phyloP scores from a whole-genome alignment of 768 basidiomycete species.

The Coprinellus aureogranulatus region DNA sequence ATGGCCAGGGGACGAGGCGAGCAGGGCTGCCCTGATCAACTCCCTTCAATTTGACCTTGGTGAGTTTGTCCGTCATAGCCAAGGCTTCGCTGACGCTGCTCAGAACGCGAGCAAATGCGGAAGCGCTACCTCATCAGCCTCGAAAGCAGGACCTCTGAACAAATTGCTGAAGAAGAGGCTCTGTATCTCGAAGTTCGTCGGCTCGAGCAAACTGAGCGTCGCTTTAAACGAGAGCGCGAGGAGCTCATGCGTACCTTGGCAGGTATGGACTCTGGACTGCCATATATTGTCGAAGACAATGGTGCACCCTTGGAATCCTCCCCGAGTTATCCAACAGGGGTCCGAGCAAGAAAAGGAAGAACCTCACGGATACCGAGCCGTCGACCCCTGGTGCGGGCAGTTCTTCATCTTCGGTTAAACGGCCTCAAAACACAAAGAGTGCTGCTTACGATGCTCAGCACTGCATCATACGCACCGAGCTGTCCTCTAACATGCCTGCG shows the following conservation, averaged over 20 bases:
- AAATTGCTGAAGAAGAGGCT: slow-evolving; percentile 93
- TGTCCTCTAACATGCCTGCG: slow-evolving; percentile 46
- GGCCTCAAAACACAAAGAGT: slow-evolving; percentile 51
- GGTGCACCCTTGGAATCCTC: slow-evolving; percentile 42
- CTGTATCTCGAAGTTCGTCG: slow-evolving; percentile 91
- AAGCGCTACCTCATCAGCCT: slow-evolving; percentile 85
- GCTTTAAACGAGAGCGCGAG: slow-evolving; percentile 85
- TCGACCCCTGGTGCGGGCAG: slow-evolving; percentile 38
- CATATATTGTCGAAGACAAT: slow-evolving; percentile 73
- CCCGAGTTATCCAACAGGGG: slow-evolving; percentile 39
- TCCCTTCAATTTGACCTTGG: slow-evolving; percentile 89
- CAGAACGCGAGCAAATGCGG: slow-evolving; percentile 84
- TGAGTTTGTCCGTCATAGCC: slow-evolving; percentile 20
- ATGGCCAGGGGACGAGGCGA: slow-evolving; percentile 77
- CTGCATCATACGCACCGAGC: slow-evolving; percentile 72
- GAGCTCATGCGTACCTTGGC: slow-evolving; percentile 80
- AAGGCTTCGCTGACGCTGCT: slow-evolving; percentile 2
- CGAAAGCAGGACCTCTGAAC: slow-evolving; percentile 83
- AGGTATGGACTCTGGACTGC: slow-evolving; percentile 84
- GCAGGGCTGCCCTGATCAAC: slow-evolving; percentile 63
- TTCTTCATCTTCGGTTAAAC: slow-evolving; percentile 34
- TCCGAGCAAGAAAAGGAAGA: slow-evolving; percentile 56
- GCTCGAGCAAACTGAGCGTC: slow-evolving; percentile 89
- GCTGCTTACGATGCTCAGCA: slow-evolving; percentile 63
- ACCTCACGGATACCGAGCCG: slow-evolving; percentile 43